Percentiles rank a stretch among this genome's conserved stretches.
Evolutionary conservation across 2,329 filamentous ascomycete genomes (phyloP).

Genomic region (Epichloe aotearoae): DNA sequence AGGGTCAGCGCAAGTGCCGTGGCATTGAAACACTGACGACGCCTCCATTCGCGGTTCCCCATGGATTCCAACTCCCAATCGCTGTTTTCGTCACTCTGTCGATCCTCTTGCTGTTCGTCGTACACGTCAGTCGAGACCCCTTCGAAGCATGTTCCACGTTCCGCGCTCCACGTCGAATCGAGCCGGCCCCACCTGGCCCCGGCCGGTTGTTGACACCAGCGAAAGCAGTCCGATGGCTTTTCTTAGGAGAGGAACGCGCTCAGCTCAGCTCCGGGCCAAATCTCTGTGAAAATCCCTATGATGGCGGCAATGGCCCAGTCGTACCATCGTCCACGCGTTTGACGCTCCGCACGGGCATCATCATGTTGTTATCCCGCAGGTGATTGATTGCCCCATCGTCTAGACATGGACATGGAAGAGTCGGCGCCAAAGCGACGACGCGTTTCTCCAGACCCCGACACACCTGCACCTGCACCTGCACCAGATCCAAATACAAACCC

Average conservation of each 20-base stretch:
- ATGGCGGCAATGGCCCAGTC: background rate
- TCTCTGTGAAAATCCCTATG: background rate
- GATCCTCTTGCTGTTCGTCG: background rate
- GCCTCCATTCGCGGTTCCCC: background rate
- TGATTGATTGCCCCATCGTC: background rate
- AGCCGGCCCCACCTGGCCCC: background rate
- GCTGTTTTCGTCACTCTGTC: background rate
- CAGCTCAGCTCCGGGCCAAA: background rate
- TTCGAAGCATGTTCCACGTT: background rate
- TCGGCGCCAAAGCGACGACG: conserved; percentile 41
- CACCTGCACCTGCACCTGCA: background rate
- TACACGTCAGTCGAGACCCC: background rate
- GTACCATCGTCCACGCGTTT: background rate
- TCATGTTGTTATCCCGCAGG: conserved; percentile 2
- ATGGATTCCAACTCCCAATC: background rate
- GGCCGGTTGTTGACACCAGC: background rate
- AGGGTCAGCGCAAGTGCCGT: no score
- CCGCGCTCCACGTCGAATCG: background rate
- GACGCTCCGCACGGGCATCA: background rate
- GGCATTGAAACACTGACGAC: no score
- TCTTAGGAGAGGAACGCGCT: conserved; percentile 4
- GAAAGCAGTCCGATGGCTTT: background rate
- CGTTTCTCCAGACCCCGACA: conserved; percentile 6
- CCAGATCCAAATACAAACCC: background rate
- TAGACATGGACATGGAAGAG: conserved; percentile 28